A percentile compares a stretch with the other conserved stretches of the same genome.
phyloP scores from a whole-genome alignment of 2,329 filamentous ascomycete genomes.

The Penicillium psychrosexuale region DNA sequence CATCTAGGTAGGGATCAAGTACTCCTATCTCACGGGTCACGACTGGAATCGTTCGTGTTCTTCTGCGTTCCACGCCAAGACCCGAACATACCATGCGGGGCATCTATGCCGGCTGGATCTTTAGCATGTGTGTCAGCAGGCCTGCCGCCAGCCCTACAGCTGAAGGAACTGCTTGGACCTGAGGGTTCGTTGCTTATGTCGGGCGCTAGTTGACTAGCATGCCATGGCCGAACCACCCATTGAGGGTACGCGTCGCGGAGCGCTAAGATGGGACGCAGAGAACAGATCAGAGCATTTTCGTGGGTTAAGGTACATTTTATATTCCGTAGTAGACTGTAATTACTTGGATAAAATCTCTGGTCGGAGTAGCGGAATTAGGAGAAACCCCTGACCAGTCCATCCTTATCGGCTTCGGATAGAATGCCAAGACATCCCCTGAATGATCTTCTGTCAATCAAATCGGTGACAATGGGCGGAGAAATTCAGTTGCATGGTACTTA shows the following conservation, averaged over 20 bases:
- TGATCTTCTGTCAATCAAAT: slow-evolving; percentile 2
- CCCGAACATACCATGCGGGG: too few relatives aligned
- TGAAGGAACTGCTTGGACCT: slow-evolving; percentile 48
- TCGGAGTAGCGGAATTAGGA: not conserved
- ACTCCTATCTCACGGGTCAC: too few relatives aligned
- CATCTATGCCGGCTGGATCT: slow-evolving; percentile 35
- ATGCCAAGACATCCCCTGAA: slow-evolving; percentile 13
- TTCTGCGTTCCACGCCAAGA: too few relatives aligned
- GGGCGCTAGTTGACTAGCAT: slow-evolving; percentile 31
- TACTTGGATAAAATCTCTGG: not conserved
- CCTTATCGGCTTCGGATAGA: not conserved
- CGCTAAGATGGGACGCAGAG: not conserved
- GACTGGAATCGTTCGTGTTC: too few relatives aligned
- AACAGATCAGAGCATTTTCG: not conserved
- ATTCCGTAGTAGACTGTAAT: not conserved
- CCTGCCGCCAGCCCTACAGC: slow-evolving; percentile 21
- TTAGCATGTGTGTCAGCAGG: slow-evolving; percentile 39
- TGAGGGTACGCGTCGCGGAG: slow-evolving; percentile 37
- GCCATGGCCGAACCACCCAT: slow-evolving; percentile 3
- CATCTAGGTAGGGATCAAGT: slow-evolving; percentile 13
- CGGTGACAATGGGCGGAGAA: not conserved
- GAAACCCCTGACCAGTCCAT: slow-evolving; percentile 2
- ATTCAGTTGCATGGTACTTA: too few relatives aligned
- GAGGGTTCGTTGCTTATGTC: slow-evolving; percentile 44
- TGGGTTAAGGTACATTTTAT: not conserved